Conservation (phyloP, 148 eudicot genomes). For the Tetragonia tetragonoides region DNA sequence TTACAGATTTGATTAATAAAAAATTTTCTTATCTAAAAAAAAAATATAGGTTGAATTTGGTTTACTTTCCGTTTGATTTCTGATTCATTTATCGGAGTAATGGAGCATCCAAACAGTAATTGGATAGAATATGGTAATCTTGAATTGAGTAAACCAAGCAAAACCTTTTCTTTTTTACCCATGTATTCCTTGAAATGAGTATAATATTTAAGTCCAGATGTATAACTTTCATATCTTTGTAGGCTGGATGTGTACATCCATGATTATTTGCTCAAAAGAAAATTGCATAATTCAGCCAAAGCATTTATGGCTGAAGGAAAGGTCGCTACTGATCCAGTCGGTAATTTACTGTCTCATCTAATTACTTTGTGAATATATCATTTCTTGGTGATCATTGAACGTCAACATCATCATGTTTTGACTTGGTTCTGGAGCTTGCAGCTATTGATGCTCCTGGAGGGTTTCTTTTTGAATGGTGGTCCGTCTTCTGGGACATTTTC, state of each 20-base stretch:
- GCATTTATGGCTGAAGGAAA: constrained; percentile 99
- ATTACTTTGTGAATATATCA: background rate
- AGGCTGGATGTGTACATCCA: constrained; percentile 99
- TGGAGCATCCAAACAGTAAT: too few species aligned
- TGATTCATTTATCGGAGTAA: too few species aligned
- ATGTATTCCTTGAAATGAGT: background rate
- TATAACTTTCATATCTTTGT: constrained; percentile 21
- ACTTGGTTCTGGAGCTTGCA: constrained; percentile 31
- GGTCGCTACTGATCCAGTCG: constrained; percentile 97
- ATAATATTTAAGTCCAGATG: background rate
- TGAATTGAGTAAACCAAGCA: background rate
- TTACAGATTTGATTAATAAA: too few species aligned
- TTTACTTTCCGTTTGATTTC: too few species aligned
- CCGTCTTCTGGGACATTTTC: constrained; percentile 98
- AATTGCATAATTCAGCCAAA: constrained; percentile 88
- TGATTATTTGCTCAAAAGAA: constrained; percentile 88
- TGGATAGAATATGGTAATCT: too few species aligned
- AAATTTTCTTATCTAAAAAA: too few species aligned
- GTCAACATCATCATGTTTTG: background rate
- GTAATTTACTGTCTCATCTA: constrained; percentile 40
- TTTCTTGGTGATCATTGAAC: background rate
- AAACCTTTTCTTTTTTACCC: background rate
- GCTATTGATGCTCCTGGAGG: constrained; percentile 99
- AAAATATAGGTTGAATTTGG: too few species aligned
- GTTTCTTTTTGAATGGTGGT: constrained; percentile 99